Base-by-base conservation (phyloP, 1,284 basidiomycete species). In the Apiotrichum sp. region DNA sequence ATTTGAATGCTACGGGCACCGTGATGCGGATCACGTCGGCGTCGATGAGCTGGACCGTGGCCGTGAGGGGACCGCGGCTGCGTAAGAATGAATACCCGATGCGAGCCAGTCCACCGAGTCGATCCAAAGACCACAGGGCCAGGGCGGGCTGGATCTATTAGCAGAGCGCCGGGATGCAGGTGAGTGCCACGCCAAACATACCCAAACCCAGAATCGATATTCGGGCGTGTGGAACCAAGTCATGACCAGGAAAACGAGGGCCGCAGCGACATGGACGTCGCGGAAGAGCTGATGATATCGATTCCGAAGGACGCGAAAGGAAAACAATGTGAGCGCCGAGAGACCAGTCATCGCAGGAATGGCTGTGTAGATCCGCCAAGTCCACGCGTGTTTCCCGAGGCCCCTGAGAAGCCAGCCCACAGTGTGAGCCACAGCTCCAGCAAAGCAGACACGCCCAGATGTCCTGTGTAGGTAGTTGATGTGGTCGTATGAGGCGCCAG, bases 91-190 rank as follows among this genome's bases (percentile, higher is more conserved):
- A 59, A 52, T 62, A 63, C 50, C 55, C 52, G 6, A 86, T 68
- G 14, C 84, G 81, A 9, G 78, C 56, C 14, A 79, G 22, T 11
- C 84, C 81, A 53, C 84, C 62, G 40, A 80, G 54, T 33, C 85
- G 81, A 67, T 87, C 86, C 47, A 85, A 67, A 0, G 76, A 84
- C 85, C 85, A 88, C 36, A 86, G 68, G 48, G 58, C 41, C 2
- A 61, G 51, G 3, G 47, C 44, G 8, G 72, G 63, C 53, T 63
- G 72, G 57, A 70, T 72, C 83, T 0, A 83, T 84, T 8, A 87
- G 78, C 3, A 78, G 83, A 0, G 81, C 79, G 62, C 86, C 77
- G 16, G 86, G 70, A 0, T 84, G 82, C 3, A 85, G 66, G 65
- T 87, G n/a, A n/a, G 85, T 16, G 45, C 49, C 9, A 61, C 55